Percentiles rank a stretch among this genome's conserved stretches.
Conservation (phyloP, 192 early-diverging fungal species). For the Linnemannia elongata region DNA sequence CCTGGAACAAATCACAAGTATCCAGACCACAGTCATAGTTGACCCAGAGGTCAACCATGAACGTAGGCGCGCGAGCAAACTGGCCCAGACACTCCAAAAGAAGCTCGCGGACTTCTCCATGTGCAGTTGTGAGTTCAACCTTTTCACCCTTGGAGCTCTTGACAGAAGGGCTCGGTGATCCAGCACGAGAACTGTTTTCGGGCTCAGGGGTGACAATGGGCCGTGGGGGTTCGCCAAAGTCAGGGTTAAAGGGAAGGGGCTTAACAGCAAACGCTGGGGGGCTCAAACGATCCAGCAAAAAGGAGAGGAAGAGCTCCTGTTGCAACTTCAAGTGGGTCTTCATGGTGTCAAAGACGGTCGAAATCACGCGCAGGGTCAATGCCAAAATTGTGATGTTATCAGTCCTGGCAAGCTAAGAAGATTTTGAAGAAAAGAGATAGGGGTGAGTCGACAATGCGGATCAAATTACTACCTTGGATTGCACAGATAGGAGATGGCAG, state of each 20-base stretch:
- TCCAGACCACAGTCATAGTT: conserved; percentile 93
- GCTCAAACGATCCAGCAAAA: conserved; percentile 67
- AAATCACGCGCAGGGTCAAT: conserved; percentile 72
- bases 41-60: conserved; percentile 92
- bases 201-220: conserved; percentile 36
- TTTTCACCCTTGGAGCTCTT: conserved; percentile 42
- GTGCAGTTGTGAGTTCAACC: conserved; percentile 57
- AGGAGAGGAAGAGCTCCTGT: conserved; percentile 81
- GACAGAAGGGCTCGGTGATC: conserved; percentile 48
- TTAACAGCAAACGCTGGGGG: conserved; percentile 53
- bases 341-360: conserved; percentile 79
- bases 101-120: conserved; percentile 88
- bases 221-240: conserved; percentile 44
- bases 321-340: conserved; percentile 80
- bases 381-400: conserved; percentile 71
- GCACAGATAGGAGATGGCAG: not conserved
- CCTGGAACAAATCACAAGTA: conserved; percentile 90
- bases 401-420: conserved; percentile 63
- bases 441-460: not conserved
- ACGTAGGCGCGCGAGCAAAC: conserved; percentile 79
- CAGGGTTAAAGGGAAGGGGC: conserved; percentile 45
- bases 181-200: conserved; percentile 38
- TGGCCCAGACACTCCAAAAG: conserved; percentile 85
- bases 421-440: not conserved
- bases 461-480: not conserved